A percentile compares a stretch with the other conserved stretches of the same genome.
phyloP scores from a whole-genome alignment of 2,329 filamentous ascomycete species.

The Aspergillus clavatus region DNA sequence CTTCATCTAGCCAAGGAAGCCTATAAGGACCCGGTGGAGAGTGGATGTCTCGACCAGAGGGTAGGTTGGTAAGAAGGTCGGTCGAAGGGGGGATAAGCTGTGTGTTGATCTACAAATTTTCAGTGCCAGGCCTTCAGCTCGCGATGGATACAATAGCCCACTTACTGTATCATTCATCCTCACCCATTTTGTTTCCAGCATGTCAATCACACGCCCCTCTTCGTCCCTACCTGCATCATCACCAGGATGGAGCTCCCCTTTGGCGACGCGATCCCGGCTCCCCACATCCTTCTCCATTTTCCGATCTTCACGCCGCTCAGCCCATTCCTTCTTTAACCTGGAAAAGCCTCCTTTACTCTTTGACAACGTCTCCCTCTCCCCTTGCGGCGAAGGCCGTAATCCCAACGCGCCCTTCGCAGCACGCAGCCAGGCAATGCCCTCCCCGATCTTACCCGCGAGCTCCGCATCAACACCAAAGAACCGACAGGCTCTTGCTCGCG shows the following conservation, averaged over 20 bases:
- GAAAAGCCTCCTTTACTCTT: constrained; percentile 31
- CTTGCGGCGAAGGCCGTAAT: constrained; percentile 46
- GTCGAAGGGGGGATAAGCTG: constrained; percentile 69
- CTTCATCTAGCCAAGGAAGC: constrained; percentile 60
- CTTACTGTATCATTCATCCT: constrained; percentile 88
- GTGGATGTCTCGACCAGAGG: constrained; percentile 83
- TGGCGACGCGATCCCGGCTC: constrained; percentile 34
- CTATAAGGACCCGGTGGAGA: constrained; percentile 60
- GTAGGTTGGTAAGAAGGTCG: constrained; percentile 70
- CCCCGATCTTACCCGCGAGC: constrained; percentile 71
- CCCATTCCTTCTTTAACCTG: constrained; percentile 67
- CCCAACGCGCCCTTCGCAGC: constrained; percentile 73
- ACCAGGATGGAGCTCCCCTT: constrained; percentile 46
- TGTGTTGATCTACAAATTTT: constrained; percentile 63
- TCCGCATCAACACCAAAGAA: constrained; percentile 92
- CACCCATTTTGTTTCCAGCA: constrained; percentile 83
- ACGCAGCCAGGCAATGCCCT: constrained; percentile 79
- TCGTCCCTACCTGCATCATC: constrained; percentile 79
- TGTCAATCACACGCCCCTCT: constrained; percentile 77
- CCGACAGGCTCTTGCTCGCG: constrained; percentile 78
- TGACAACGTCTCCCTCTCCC: constrained; percentile 42
- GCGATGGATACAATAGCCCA: constrained; percentile 3
- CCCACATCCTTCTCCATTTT: constrained; percentile 63
- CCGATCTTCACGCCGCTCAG: constrained; percentile 72
- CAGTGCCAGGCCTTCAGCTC: constrained; percentile 3